Conservation (phyloP, 768 basidiomycete species). For the Kwoniella europaea region DNA sequence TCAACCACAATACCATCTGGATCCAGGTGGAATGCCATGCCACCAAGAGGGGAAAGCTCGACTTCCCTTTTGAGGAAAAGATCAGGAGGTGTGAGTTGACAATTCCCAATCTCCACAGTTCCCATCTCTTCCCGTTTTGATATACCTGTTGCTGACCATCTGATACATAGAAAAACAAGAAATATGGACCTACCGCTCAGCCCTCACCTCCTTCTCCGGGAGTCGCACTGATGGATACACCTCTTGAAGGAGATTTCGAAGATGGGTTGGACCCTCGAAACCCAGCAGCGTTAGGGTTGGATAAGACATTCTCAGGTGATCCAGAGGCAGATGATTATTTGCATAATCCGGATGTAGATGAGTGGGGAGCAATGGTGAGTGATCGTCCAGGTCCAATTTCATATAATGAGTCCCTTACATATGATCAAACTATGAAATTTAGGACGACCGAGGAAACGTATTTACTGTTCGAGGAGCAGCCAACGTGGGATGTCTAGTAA, state of each 20-base stretch:
- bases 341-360: slow-evolving; percentile 77
- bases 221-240: not conserved
- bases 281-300: not conserved
- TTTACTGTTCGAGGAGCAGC: slow-evolving; percentile 83
- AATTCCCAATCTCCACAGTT: too few relatives aligned
- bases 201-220: not conserved
- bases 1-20: not conserved
- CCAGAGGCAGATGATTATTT: slow-evolving; percentile 85
- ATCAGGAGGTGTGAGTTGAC: not conserved
- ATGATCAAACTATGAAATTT: not conserved
- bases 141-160: not conserved
- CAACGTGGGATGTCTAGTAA: slow-evolving; percentile 74
- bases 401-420: not conserved
- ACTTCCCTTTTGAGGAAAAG: not conserved
- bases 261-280: not conserved
- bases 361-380: slow-evolving; percentile 41
- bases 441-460: slow-evolving; percentile 61
- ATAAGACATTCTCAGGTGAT: slow-evolving; percentile 6
- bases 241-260: not conserved
- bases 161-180: not conserved
- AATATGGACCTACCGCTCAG: not conserved
- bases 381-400: not conserved
- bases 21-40: not conserved
- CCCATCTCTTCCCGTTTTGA: too few relatives aligned
- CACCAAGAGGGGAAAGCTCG: not conserved